A percentile compares a stretch with the other conserved stretches of the same genome.
Conservation (phyloP, 2,329 filamentous ascomycete species). For the Dichotomopilus funicola region DNA sequence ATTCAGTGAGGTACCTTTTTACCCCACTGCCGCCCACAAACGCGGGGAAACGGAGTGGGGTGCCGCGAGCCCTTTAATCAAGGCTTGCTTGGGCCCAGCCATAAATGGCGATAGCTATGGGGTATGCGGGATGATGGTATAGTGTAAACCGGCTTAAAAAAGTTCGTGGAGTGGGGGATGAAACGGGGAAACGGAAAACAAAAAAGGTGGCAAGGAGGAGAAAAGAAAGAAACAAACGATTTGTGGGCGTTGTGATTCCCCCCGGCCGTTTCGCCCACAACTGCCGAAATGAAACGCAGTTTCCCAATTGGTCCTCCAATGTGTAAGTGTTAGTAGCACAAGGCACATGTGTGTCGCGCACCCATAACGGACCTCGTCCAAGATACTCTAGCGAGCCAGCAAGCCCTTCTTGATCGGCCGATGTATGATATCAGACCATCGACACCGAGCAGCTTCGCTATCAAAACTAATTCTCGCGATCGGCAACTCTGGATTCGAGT, state of each 20-base stretch:
- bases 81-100: not conserved
- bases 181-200: too few relatives aligned
- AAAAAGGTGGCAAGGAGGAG: too few relatives aligned
- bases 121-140: too few relatives aligned
- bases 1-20: not conserved
- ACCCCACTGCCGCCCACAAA: not conserved
- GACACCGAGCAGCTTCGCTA: not conserved
- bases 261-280: too few relatives aligned
- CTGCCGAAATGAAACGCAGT: too few relatives aligned
- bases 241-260: too few relatives aligned
- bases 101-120: too few relatives aligned
- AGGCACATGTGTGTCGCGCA: constrained; percentile 2
- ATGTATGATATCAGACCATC: not conserved
- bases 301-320: not conserved
- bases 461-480: not conserved
- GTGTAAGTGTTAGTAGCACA: constrained; percentile 13
- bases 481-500: not conserved
- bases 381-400: not conserved
- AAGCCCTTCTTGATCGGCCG: not conserved
- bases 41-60: constrained; percentile 1
- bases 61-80: not conserved
- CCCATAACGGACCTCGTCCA: not conserved
- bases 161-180: too few relatives aligned
- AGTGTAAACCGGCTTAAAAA: too few relatives aligned
- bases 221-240: too few relatives aligned